phyloP scores from a whole-genome alignment of 257 asterid species.

The Ilex asprella region DNA sequence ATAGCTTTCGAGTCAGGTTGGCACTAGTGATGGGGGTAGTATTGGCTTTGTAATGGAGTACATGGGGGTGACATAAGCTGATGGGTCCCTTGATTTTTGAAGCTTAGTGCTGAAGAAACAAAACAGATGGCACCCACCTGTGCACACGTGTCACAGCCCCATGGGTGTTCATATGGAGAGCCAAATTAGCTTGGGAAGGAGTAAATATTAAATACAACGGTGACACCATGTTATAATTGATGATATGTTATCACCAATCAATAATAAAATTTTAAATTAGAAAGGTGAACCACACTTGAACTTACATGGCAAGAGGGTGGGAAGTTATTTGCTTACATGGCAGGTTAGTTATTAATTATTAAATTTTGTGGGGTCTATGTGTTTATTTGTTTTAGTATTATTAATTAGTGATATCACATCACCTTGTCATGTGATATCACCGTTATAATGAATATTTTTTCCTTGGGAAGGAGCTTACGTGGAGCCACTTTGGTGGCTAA shows the following conservation, averaged over 20 bases:
- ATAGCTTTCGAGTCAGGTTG: slow-evolving; percentile 60
- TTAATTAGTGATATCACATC: too few species aligned
- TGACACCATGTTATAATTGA: too few species aligned
- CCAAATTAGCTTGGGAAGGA: too few species aligned
- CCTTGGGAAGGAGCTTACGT: slow-evolving; percentile 10
- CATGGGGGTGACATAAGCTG: slow-evolving; percentile 4
- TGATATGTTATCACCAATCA: too few species aligned
- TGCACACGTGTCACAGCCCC: slow-evolving; percentile 23
- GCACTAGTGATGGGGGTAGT: slow-evolving; percentile 45
- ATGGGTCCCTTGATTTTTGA: slow-evolving; percentile 27
- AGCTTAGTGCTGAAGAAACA: slow-evolving; percentile 82
- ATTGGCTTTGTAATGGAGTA: slow-evolving; percentile 23
- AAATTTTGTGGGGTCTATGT: too few species aligned
- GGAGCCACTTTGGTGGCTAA: background rate
- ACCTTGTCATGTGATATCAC: too few species aligned
- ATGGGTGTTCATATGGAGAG: slow-evolving; percentile 5
- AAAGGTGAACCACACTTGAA: background rate
- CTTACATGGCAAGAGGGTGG: too few species aligned
- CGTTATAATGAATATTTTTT: background rate
- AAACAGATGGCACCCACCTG: slow-evolving; percentile 11
- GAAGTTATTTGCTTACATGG: too few species aligned
- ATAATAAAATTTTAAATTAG: background rate
- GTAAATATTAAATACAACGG: too few species aligned
- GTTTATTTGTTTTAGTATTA: too few species aligned
- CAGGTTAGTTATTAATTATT: too few species aligned